phyloP scores from a whole-genome alignment of 495 filamentous ascomycete genomes.

The Penicillium simplicissimum region DNA sequence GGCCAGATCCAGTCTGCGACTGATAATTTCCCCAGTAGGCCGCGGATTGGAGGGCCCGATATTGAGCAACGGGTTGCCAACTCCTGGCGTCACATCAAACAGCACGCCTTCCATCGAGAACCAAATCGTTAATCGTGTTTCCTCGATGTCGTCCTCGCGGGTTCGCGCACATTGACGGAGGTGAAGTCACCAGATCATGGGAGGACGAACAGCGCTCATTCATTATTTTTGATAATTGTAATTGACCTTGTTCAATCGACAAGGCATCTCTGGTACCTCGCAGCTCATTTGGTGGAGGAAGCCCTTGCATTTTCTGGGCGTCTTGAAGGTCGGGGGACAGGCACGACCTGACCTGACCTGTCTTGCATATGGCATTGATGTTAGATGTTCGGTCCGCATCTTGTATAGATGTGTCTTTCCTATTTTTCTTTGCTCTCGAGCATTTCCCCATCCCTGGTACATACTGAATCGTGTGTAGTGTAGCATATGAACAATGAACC shows the following conservation, averaged over 20 bases:
- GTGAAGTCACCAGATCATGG: neutral
- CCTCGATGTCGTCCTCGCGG: neutral
- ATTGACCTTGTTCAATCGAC: constrained; percentile 19
- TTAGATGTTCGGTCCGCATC: constrained; percentile 7
- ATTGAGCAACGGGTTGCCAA: constrained; percentile 42
- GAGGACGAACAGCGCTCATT: neutral
- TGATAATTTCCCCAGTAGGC: constrained; percentile 38
- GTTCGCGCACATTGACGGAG: neutral
- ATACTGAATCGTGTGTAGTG: constrained; percentile 4
- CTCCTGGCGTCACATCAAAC: constrained; percentile 44
- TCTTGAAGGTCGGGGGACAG: constrained; percentile 7
- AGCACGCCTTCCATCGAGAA: constrained; percentile 39
- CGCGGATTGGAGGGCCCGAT: constrained; percentile 35
- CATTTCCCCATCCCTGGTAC: constrained; percentile 2
- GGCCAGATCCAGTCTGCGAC: constrained; percentile 41
- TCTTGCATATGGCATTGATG: constrained; percentile 7
- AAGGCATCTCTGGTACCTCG: constrained; percentile 2
- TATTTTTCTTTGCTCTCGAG: neutral
- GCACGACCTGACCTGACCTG: neutral
- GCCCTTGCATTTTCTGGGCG: constrained; percentile 26
- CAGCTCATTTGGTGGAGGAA: neutral
- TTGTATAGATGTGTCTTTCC: neutral
- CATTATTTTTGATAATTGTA: constrained; percentile 34
- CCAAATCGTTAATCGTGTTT: neutral
- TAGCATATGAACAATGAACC: constrained; percentile 6